Percentiles rank a stretch among this genome's conserved stretches.
phyloP scores from a whole-genome alignment of 371 early-diverging fungal species.

The Mucor piriformis region DNA sequence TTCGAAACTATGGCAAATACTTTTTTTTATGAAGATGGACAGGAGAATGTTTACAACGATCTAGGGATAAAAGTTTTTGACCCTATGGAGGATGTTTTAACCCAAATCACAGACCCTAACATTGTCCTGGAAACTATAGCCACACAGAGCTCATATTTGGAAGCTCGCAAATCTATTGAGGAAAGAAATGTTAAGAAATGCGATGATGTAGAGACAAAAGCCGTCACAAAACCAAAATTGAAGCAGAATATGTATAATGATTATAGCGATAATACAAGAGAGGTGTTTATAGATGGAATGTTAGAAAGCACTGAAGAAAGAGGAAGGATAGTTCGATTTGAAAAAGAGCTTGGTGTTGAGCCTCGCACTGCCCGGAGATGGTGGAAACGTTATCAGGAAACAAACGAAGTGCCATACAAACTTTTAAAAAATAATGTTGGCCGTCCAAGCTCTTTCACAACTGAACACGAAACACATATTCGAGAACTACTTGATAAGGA shows the following conservation, averaged over 20 bases:
- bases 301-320: constrained; percentile 16
- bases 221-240: constrained; percentile 15
- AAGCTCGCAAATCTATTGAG: constrained; percentile 13
- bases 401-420: constrained; percentile 17
- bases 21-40: constrained; percentile 19
- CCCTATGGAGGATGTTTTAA: constrained; percentile 18
- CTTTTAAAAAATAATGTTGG: constrained; percentile 14
- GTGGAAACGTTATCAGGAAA: constrained; percentile 20
- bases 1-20: not conserved
- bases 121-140: constrained; percentile 21
- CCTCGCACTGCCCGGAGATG: constrained; percentile 17
- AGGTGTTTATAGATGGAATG: constrained; percentile 16
- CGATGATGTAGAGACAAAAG: constrained; percentile 11
- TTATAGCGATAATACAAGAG: constrained; percentile 17
- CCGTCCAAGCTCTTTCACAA: constrained; percentile 9
- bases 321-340: constrained; percentile 11
- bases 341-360: constrained; percentile 15
- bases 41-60: constrained; percentile 20
- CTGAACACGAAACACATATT: constrained; percentile 13
- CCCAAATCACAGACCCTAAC: constrained; percentile 16
- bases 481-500: constrained; percentile 16
- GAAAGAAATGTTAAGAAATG: constrained; percentile 15
- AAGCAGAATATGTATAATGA: constrained; percentile 18
- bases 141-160: constrained; percentile 14
- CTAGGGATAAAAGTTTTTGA: constrained; percentile 18